Evolutionary conservation across 371 early-diverging fungal species (phyloP).

Genomic region (Mucor plumbeus): DNA sequence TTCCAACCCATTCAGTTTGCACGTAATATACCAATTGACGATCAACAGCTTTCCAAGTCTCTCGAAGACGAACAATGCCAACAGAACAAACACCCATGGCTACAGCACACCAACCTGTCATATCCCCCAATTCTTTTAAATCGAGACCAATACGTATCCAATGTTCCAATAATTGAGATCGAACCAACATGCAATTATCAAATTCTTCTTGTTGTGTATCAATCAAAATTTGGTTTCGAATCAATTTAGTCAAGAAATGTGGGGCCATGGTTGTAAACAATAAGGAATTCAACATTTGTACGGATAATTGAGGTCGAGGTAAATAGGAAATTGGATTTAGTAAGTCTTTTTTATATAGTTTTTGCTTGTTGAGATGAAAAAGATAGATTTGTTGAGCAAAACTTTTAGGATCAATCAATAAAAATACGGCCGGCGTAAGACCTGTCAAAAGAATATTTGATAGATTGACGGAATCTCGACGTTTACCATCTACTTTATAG

Average conservation of each 20-base stretch:
- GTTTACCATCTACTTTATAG: neutral
- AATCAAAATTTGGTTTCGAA: constrained; percentile 73
- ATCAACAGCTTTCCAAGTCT: constrained; percentile 76
- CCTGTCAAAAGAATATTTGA: constrained; percentile 62
- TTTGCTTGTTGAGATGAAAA: constrained; percentile 60
- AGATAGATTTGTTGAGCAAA: constrained; percentile 78
- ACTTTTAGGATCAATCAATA: constrained; percentile 62
- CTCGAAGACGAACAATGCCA: constrained; percentile 72
- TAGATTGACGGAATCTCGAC: constrained; percentile 44
- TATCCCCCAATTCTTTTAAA: constrained; percentile 66
- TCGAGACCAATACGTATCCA: constrained; percentile 75
- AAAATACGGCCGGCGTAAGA: constrained; percentile 66
- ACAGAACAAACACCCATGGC: constrained; percentile 78
- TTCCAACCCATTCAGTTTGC: constrained; percentile 61
- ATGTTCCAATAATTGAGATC: constrained; percentile 70
- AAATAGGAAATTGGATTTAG: constrained; percentile 44
- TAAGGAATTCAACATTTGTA: constrained; percentile 50
- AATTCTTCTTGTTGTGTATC: constrained; percentile 66
- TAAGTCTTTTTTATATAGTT: constrained; percentile 34
- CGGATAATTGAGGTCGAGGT: constrained; percentile 43
- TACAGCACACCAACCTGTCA: constrained; percentile 76
- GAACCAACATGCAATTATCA: constrained; percentile 25
- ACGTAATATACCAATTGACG: constrained; percentile 55
- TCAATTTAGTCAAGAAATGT: constrained; percentile 76
- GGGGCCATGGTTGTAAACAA: constrained; percentile 61